phyloP scores from a whole-genome alignment of 805 yeast genomes.

The Cyberlindnera veronae region DNA sequence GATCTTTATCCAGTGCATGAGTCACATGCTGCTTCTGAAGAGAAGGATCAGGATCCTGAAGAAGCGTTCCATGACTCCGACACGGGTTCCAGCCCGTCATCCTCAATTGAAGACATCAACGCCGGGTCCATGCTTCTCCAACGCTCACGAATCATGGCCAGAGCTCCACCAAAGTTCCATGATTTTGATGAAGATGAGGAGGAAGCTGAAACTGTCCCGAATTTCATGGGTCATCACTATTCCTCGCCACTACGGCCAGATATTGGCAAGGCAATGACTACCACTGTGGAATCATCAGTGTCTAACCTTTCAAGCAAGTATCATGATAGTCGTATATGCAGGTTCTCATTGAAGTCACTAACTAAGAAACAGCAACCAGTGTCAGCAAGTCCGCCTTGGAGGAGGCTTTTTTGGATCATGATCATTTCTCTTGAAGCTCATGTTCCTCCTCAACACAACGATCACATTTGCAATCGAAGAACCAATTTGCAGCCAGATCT shows the following conservation, averaged over 20 bases:
- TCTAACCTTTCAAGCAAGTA: constrained; percentile 34
- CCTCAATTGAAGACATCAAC: not conserved
- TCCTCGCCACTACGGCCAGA: constrained; percentile 1
- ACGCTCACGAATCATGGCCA: constrained; percentile 24
- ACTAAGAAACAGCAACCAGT: constrained; percentile 26
- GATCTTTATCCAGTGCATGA: not conserved
- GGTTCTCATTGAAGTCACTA: constrained; percentile 1
- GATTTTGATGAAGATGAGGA: constrained; percentile 21
- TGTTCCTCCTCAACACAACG: constrained; percentile 35
- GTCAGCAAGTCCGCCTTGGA: constrained; percentile 39
- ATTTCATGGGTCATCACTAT: not conserved
- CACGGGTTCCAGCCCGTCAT: constrained; percentile 3
- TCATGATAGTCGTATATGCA: not conserved
- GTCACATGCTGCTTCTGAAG: not conserved
- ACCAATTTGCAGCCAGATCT: constrained; percentile 50
- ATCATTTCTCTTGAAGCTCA: constrained; percentile 23
- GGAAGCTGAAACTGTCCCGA: constrained; percentile 9
- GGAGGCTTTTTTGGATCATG: constrained; percentile 37
- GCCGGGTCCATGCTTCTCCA: constrained; percentile 24
- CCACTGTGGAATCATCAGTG: constrained; percentile 20
- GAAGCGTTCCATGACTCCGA: not conserved
- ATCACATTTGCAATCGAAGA: constrained; percentile 51
- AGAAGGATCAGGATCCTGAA: not conserved
- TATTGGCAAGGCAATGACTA: not conserved
- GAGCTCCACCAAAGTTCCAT: constrained; percentile 17